Base-by-base conservation (phyloP, 805 yeast species). In the Metschnikowia rubicola region DNA sequence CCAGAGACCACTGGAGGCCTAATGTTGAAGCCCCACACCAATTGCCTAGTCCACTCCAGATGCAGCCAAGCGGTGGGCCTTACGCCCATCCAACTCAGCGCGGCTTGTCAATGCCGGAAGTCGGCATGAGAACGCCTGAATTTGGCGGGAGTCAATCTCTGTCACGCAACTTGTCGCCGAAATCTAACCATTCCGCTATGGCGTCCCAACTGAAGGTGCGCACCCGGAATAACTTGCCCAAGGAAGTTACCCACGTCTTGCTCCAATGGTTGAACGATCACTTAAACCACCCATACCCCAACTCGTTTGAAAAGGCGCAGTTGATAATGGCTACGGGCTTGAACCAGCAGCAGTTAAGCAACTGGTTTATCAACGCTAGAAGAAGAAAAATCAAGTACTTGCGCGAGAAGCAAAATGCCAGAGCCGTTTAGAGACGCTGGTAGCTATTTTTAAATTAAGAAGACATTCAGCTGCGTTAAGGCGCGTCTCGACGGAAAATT, bases 281-380 rank as follows among this genome's bases (percentile, higher is more conserved):
- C 62, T 68, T 86, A 56, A 80, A 83, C 51, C 86, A 87, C 59
- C 96, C 96, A 11, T 88, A 88, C 63, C 96, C 96, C 3, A 84
- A 87, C 44, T 86, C 86, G 44, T 79, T 80, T 39, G 96, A 88
- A 58, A 88, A 88, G 68, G 75, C 78, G 52, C 80, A 79, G 58
- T 71, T 88, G 46, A 78, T 86, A 74, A 71, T 75, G 55, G 74
- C 77, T 60, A 88, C 96, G 0, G 92, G 94, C 0, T 73, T 88
- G 60, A 85, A 88, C 52, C 81, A 84, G 64, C 88, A 86, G 51
- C 96, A 88, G 65, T 74, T 88, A 51, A 78, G 86, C 54, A 88
- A 88, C 61, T 88, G 96, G 96, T 88, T 88, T 59, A 88, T 88
- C 60, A 88, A 88, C 62, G 95, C 92, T 15, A 78, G 96, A 57